Evolutionary conservation across 495 filamentous ascomycete genomes (phyloP).

Genomic region (Neurospora sublineolata): DNA sequence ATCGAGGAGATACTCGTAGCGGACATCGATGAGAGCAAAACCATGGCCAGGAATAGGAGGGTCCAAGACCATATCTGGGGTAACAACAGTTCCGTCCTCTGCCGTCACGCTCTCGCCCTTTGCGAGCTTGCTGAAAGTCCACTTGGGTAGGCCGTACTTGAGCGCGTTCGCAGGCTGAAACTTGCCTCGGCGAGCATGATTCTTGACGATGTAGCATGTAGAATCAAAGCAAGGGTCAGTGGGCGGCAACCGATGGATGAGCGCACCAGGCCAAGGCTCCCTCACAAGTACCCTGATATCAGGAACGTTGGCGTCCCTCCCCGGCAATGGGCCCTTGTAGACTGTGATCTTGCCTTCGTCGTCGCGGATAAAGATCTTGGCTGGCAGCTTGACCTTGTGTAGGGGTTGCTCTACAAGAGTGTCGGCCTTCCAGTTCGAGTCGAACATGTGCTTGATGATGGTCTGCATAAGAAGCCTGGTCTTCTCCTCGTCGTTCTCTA

Average conservation of each 20-base stretch:
- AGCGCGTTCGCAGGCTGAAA: conserved; percentile 57
- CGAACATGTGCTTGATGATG: conserved; percentile 70
- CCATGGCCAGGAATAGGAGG: conserved; percentile 33
- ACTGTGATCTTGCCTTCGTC: conserved; percentile 49
- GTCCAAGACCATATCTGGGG: conserved; percentile 40
- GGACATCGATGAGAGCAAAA: conserved; percentile 71
- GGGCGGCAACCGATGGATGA: conserved; percentile 49
- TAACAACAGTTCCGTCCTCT: conserved; percentile 44
- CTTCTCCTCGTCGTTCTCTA: conserved; percentile 15
- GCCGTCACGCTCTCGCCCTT: conserved; percentile 40
- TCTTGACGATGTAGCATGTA: conserved; percentile 75
- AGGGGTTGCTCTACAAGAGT: conserved; percentile 52
- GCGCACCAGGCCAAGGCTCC: conserved; percentile 71
- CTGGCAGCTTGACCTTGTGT: conserved; percentile 52
- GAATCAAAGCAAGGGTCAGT: conserved; percentile 53
- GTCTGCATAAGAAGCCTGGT: conserved; percentile 43
- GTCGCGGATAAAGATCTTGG: conserved; percentile 59
- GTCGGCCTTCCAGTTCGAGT: conserved; percentile 64
- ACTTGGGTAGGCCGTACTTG: conserved; percentile 43
- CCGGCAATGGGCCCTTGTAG: conserved; percentile 57
- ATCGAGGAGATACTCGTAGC: conserved; percentile 53
- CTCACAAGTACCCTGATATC: conserved; percentile 66
- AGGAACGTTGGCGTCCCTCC: conserved; percentile 34
- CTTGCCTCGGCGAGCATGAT: conserved; percentile 62
- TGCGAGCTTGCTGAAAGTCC: conserved; percentile 40